Base-by-base conservation (phyloP, 2,329 filamentous ascomycete species). In the Colletotrichum salicis region DNA sequence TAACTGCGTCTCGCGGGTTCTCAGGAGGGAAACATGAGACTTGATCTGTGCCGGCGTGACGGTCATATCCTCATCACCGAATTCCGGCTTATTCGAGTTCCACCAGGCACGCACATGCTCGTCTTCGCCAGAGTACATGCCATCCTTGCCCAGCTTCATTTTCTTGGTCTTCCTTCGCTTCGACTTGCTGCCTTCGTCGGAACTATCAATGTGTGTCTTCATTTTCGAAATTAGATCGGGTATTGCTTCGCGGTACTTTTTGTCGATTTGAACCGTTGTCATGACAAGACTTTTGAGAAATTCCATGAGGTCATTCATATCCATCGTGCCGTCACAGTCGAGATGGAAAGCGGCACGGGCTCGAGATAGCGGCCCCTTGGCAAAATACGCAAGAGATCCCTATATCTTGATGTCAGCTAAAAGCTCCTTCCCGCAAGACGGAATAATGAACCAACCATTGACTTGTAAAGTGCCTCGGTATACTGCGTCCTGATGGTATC, bases 321-420 rank as follows among this genome's bases (percentile, higher is more conserved):
- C 86, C 24, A 91, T 81, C 27, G 86, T 88, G 7, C 87, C 84
- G 78, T 92, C 89, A 63, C 88, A 88, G 72, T 90, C 88, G 15
- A 90, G 82, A 69, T 91, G 89, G 74, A 94, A 94, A 15, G 91
- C 88, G 58, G 91, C 92, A 71, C 93, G 89, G 57, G 93, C 91
- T 75, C 93, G 88, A 56, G 93, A 94, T 24, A 96, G 83, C 1
- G 94, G 93, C 0, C 93, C 94, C 83, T 96, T 96, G 24, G 92
- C 92, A 80, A 96, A 95, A 80, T 95, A 96, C 70, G 93, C 93
- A 68, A 96, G 83, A 4, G 93, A 94, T 41, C 92, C 93, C 87
- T 93, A 55, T 11, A 37, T 12, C 10, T 33, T 5, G 3, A 59
- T 24, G 75, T 79, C 22, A 77, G 75, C 35, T 7, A 24, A 4